Conservation (phyloP, 2,329 filamentous ascomycete species). For the Pseudogymnoascus sp. region DNA sequence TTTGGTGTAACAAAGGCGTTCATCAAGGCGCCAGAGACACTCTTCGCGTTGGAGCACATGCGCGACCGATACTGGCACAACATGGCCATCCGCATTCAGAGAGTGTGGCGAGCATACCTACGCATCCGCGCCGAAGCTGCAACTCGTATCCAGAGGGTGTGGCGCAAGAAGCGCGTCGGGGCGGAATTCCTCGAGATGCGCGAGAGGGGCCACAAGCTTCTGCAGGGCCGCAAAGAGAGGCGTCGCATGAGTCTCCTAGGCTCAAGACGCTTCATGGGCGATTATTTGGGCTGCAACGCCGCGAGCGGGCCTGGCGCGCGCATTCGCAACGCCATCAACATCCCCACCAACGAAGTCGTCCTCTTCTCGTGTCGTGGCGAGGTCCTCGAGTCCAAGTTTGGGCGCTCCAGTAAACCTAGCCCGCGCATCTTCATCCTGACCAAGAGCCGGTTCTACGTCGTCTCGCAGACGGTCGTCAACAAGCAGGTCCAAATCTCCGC, state of each 20-base stretch:
- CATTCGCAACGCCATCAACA: constrained; percentile 66
- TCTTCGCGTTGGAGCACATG: constrained; percentile 97
- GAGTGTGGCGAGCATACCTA: constrained; percentile 94
- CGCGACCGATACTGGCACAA: constrained; percentile 98
- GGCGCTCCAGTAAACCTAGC: constrained; percentile 88
- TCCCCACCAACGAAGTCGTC: constrained; percentile 65
- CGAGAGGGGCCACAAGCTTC: constrained; percentile 76
- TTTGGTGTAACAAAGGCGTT: constrained; percentile 96
- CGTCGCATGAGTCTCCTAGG: constrained; percentile 85
- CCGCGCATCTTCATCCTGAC: constrained; percentile 81
- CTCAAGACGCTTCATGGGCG: constrained; percentile 85
- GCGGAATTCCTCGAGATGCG: constrained; percentile 82
- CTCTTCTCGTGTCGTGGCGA: constrained; percentile 91
- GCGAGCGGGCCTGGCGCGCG: constrained; percentile 71
- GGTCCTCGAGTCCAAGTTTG: constrained; percentile 86
- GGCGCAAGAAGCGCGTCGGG: constrained; percentile 86
- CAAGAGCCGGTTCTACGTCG: constrained; percentile 77
- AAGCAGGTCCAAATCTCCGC: constrained; percentile 72
- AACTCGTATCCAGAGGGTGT: constrained; percentile 89
- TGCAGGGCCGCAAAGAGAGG: constrained; percentile 83
- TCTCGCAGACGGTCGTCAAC: constrained; percentile 77
- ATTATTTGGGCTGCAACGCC: constrained; percentile 87
- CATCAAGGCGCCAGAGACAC: constrained; percentile 93
- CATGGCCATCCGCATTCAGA: constrained; percentile 95
- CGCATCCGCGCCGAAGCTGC: constrained; percentile 89